Evolutionary conservation across 768 basidiomycete species (phyloP).

Genomic region (Amyloporia xantha): DNA sequence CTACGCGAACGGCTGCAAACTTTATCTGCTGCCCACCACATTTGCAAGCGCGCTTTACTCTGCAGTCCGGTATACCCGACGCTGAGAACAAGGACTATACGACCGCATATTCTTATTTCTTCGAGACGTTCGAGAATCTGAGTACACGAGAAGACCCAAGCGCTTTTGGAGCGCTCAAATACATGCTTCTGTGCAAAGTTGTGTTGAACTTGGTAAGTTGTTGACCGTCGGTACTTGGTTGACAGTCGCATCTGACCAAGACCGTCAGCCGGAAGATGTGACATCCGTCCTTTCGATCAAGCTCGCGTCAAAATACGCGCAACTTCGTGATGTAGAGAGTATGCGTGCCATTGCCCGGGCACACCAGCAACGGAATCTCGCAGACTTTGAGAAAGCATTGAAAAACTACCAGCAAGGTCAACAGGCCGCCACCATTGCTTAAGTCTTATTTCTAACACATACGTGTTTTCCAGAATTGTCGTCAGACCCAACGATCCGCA

Average conservation of each 20-base stretch:
- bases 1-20: slow-evolving; percentile 89
- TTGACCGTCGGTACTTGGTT: neutral
- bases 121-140: slow-evolving; percentile 91
- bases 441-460: neutral
- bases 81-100: slow-evolving; percentile 98
- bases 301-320: slow-evolving; percentile 81
- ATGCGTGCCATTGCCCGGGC: slow-evolving; percentile 94
- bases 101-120: slow-evolving; percentile 96
- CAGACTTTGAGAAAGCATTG: slow-evolving; percentile 83
- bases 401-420: slow-evolving; percentile 78
- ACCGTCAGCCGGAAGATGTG: slow-evolving; percentile 82
- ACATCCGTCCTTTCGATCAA: slow-evolving; percentile 81
- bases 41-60: slow-evolving; percentile 54
- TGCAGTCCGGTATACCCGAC: slow-evolving; percentile 77
- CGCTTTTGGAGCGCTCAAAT: slow-evolving; percentile 86
- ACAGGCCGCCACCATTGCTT: neutral
- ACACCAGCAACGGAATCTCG: slow-evolving; percentile 85
- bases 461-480: slow-evolving; percentile 62
- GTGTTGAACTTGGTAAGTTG: slow-evolving; percentile 89
- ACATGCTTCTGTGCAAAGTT: slow-evolving; percentile 97
- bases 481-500: slow-evolving; percentile 91
- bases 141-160: slow-evolving; percentile 57
- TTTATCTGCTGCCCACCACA: slow-evolving; percentile 87
- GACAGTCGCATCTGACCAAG: neutral
- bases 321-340: slow-evolving; percentile 84